Base-by-base conservation (phyloP, 352 stramenopile species). In the Globisporangium radiosum region DNA sequence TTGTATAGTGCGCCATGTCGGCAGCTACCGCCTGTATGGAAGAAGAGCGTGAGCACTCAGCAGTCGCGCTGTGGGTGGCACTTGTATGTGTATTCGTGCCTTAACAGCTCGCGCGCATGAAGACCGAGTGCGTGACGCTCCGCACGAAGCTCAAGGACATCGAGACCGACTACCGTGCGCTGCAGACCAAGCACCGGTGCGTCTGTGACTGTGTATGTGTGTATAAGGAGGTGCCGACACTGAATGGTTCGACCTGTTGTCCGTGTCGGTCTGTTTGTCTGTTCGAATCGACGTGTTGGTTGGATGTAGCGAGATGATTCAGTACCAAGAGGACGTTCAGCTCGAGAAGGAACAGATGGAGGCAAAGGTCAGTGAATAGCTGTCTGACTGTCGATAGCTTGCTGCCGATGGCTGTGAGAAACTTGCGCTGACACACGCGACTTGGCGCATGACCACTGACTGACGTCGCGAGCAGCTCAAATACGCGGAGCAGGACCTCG, bases 71-170 rank as follows among this genome's bases (percentile, higher is more conserved):
- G 25, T 33, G 25, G 25, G 14, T n/a, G 7, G 17, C 56, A 14
- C 53, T 63, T 45, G 48, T 47, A 17, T 19, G n/a, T n/a, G 19
- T 56, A 13, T 52, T 13, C 40, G 25, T 56, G 14, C 52, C 5
- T 45, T 10, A 13, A 7, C 56, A 89, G 81, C 49, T 87, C 56
- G 65, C 76, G 39, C 76, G 83, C 44, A 72, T 90, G 57, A 92
- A 92, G 62, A 68, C 74, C 14, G 81, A 92, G 57, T 86, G 73
- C 54, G 49, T 90, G 38, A 67, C 69, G 52, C 60, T 88, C 53
- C 83, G 83, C 7, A 71, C 71, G 3, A 90, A 92, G 64, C 61
- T 88, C 5, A 92, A 92, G 55, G 83, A 92, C 67, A 65, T 86
- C 2, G 83, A 92, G 55, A 85, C 77, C 44, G 81, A 92, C 58